Conservation (phyloP, 768 basidiomycete species). For the Podaxis pistillaris region DNA sequence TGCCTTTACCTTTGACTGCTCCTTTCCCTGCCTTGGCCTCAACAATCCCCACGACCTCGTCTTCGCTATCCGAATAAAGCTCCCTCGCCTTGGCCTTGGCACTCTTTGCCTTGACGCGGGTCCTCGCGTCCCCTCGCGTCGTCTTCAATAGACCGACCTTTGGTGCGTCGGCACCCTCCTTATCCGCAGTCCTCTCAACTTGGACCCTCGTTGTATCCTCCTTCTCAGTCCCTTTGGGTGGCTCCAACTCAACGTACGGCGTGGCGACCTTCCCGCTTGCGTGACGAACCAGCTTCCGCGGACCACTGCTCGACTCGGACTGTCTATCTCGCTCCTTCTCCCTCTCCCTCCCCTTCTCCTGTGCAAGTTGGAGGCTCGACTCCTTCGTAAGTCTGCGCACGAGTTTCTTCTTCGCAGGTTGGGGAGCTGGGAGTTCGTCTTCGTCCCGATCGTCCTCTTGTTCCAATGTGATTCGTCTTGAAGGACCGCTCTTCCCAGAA, state of each 20-base stretch:
- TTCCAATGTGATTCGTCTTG: not conserved
- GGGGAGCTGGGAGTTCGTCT: not conserved
- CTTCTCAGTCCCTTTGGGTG: conserved; percentile 5
- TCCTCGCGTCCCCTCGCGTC: conserved; percentile 25
- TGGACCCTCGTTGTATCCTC: conserved; percentile 8
- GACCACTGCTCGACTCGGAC: not conserved
- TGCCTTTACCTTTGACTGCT: conserved; percentile 10
- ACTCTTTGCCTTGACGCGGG: conserved; percentile 23
- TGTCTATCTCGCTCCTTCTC: not conserved
- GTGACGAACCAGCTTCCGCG: not conserved
- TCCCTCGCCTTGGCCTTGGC: conserved; percentile 14
- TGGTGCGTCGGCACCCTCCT: not conserved
- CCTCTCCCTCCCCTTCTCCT: not conserved
- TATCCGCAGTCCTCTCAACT: conserved; percentile 1
- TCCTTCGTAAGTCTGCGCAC: not conserved
- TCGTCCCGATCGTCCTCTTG: not conserved
- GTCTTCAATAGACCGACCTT: conserved; percentile 19
- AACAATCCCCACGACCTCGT: conserved; percentile 14
- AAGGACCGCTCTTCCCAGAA: not conserved
- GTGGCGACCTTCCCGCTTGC: not conserved
- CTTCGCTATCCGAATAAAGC: conserved; percentile 18
- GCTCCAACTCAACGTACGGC: conserved; percentile 11
- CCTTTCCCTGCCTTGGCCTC: conserved; percentile 6
- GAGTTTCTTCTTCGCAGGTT: conserved; percentile 2
- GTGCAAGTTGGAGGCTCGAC: not conserved